phyloP scores from a whole-genome alignment of 768 basidiomycete species.

The Pisolithus microcarpus region DNA sequence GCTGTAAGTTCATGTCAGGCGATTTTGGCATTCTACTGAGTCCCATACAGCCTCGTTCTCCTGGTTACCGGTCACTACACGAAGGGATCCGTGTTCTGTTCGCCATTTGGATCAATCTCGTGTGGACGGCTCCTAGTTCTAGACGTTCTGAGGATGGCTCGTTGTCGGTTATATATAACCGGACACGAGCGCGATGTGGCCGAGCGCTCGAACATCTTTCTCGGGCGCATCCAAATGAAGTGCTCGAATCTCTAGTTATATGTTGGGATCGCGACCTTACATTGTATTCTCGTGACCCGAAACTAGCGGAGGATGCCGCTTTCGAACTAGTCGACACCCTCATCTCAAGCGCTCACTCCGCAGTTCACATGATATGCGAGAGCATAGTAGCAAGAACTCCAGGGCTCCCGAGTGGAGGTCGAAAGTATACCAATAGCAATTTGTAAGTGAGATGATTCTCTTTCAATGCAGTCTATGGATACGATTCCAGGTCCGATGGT shows the following conservation, averaged over 20 bases:
- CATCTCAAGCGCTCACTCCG: slow-evolving; percentile 75
- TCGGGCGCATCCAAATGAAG: slow-evolving; percentile 69
- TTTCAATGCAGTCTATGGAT: slow-evolving; percentile 1
- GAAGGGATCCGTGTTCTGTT: slow-evolving; percentile 78
- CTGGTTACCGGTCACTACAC: slow-evolving; percentile 69
- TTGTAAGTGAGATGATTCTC: slow-evolving; percentile 41
- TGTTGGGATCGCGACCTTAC: slow-evolving; percentile 64
- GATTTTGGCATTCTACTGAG: slow-evolving; percentile 1
- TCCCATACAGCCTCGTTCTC: slow-evolving; percentile 46
- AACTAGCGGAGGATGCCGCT: slow-evolving; percentile 40
- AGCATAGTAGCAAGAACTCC: slow-evolving; percentile 59
- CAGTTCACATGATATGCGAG: slow-evolving; percentile 86
- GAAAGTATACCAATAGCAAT: slow-evolving; percentile 57
- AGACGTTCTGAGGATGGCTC: slow-evolving; percentile 62
- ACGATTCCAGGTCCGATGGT: slow-evolving; percentile 55
- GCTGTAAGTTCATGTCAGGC: slow-evolving; percentile 37
- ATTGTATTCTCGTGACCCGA: slow-evolving; percentile 38
- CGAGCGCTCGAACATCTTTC: slow-evolving; percentile 83
- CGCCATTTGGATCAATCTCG: slow-evolving; percentile 59
- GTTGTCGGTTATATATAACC: slow-evolving; percentile 55
- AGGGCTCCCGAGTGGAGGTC: slow-evolving; percentile 48
- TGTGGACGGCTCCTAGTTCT: slow-evolving; percentile 39
- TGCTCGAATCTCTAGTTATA: slow-evolving; percentile 75
- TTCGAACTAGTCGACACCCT: slow-evolving; percentile 84
- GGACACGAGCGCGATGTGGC: slow-evolving; percentile 62